A percentile compares a stretch with the other conserved stretches of the same genome.
These are phyloP conservation scores for Aphanomyces euteiches DNA, from an alignment of 352 stramenopile genomes.

Conservation along the genomic window DNA sequence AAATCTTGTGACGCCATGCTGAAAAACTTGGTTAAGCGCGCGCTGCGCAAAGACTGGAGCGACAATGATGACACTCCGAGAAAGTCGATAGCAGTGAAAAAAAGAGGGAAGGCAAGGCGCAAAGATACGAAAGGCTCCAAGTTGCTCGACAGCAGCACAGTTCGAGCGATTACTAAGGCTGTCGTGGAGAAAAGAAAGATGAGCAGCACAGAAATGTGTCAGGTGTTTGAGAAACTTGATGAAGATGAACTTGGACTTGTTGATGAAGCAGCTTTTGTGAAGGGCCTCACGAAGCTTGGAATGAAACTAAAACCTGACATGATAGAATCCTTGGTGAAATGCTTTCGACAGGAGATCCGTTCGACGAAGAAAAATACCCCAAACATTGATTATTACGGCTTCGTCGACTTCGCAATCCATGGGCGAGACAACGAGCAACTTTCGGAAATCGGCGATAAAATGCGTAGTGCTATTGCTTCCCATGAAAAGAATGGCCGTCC, in stretches of 20 bases:
- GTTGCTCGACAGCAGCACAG: not conserved
- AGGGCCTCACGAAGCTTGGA: conserved; percentile 53
- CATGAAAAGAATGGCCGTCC: conserved; percentile 46
- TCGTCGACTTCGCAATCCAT: conserved; percentile 70
- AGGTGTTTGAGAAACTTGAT: conserved; percentile 53
- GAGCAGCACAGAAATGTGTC: conserved; percentile 3
- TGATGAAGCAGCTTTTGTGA: conserved; percentile 46
- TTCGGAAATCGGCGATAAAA: conserved; percentile 43
- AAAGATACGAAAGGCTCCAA: not conserved
- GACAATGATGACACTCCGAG: not conserved
- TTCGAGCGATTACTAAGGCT: conserved; percentile 9
- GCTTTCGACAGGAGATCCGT: conserved; percentile 37
- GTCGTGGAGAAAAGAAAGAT: conserved; percentile 1
- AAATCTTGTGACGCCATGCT: not conserved
- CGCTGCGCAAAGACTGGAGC: conserved; percentile 4
- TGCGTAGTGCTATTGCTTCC: conserved; percentile 45
- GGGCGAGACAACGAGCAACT: conserved; percentile 59
- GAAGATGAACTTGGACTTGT: conserved; percentile 37
- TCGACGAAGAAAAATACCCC: not conserved
- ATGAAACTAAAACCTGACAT: conserved; percentile 47
- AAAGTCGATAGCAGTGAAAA: not conserved
- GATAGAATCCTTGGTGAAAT: conserved; percentile 40
- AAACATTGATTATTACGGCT: conserved; percentile 49
- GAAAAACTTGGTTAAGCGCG: conserved; percentile 18
- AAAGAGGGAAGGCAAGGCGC: not conserved